These are phyloP conservation scores for Podila horticola DNA, from an alignment of 192 early-diverging fungal species.

Conservation along the genomic window DNA sequence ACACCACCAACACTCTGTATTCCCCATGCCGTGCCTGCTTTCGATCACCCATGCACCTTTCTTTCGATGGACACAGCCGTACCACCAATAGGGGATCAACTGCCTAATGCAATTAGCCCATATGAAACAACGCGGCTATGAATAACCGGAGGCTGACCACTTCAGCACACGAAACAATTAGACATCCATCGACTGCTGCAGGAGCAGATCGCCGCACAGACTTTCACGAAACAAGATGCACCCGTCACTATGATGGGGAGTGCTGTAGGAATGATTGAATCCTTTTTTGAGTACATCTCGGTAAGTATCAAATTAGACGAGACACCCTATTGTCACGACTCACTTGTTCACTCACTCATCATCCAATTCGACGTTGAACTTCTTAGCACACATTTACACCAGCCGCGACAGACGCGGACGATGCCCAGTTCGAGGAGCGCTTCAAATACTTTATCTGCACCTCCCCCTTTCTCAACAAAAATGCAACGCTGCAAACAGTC, in stretches of 20 bases:
- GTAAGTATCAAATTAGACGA: background rate
- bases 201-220: slow-evolving; percentile 3
- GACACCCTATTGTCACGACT: too few species aligned
- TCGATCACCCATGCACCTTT: background rate
- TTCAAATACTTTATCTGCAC: slow-evolving; percentile 70
- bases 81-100: too few species aligned
- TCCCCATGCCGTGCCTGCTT: background rate
- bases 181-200: background rate
- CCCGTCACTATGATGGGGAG: background rate
- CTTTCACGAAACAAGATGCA: background rate
- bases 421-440: slow-evolving; percentile 66
- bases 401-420: slow-evolving; percentile 56
- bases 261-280: background rate
- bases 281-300: background rate
- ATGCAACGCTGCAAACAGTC: slow-evolving; percentile 46
- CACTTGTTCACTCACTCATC: too few species aligned
- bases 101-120: too few species aligned
- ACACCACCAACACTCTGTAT: background rate
- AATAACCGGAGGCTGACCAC: too few species aligned
- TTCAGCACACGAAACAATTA: background rate
- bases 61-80: background rate
- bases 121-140: too few species aligned
- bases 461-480: slow-evolving; percentile 64
- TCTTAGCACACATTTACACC: slow-evolving; percentile 60
- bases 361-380: background rate